A percentile compares a stretch with the other conserved stretches of the same genome.
phyloP scores from a whole-genome alignment of 352 stramenopile genomes.

The Phytophthora pseudosyringae region DNA sequence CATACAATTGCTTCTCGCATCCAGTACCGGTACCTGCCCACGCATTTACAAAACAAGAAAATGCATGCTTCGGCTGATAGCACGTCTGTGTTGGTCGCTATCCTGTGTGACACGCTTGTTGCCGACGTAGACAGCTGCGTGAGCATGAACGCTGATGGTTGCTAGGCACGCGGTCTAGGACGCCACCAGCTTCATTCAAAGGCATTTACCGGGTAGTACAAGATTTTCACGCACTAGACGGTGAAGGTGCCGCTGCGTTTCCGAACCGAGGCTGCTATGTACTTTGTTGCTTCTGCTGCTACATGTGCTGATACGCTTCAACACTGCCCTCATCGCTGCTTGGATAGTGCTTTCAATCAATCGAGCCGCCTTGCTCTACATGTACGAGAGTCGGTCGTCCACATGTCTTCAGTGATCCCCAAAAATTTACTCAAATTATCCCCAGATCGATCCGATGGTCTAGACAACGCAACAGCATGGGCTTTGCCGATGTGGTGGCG shows the following conservation, averaged over 20 bases:
- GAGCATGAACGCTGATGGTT: background rate
- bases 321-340: background rate
- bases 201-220: no score
- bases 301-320: background rate
- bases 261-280: no score
- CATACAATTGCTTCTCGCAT: slow-evolving; percentile 1
- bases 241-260: background rate
- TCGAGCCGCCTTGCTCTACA: background rate
- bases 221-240: background rate
- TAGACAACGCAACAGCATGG: background rate
- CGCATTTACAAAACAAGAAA: background rate
- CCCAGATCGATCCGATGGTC: background rate
- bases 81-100: background rate
- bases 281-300: no score
- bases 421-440: slow-evolving; percentile 20
- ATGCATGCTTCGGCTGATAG: background rate
- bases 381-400: slow-evolving; percentile 8
- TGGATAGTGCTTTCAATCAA: slow-evolving; percentile 18
- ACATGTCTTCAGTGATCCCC: slow-evolving; percentile 14
- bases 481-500: slow-evolving; percentile 9
- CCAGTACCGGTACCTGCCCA: background rate
- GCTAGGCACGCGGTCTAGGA: background rate
- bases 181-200: no score
- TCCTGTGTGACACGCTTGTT: slow-evolving; percentile 4
- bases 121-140: background rate